phyloP scores from a whole-genome alignment of 225 moss, liverwort and hornwort genomes.

The Physcomitrium patens region DNA sequence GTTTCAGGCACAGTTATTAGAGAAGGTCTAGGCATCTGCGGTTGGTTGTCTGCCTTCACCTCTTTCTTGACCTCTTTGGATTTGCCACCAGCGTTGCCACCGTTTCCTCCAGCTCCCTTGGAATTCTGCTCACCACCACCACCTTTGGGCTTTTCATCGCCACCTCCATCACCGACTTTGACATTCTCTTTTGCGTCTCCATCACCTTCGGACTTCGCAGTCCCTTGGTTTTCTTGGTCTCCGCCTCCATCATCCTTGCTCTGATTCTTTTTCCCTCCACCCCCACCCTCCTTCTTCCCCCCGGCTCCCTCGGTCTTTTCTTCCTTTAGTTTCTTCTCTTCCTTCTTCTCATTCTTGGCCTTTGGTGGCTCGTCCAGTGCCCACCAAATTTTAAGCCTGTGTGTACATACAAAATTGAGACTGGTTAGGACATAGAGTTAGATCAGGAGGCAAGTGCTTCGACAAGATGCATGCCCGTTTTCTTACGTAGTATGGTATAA shows the following conservation, averaged over 20 bases:
- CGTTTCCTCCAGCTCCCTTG: conserved; percentile 20
- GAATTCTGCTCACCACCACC: conserved; percentile 9
- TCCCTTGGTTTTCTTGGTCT: neutral
- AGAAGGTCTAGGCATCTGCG: conserved; percentile 48
- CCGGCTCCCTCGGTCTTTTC: conserved; percentile 23
- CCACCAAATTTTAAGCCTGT: conserved; percentile 60
- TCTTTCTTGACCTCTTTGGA: conserved; percentile 37
- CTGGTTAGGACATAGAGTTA: no score
- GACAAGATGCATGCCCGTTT: no score
- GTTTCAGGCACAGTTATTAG: conserved; percentile 62
- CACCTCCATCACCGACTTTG: conserved; percentile 25
- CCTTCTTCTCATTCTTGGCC: conserved; percentile 38
- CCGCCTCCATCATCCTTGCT: conserved; percentile 31
- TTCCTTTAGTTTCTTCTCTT: conserved; percentile 25
- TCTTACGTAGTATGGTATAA: no score
- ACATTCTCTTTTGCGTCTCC: neutral
- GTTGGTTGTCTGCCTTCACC: conserved; percentile 45
- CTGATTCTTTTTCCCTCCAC: conserved; percentile 28
- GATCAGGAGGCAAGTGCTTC: no score
- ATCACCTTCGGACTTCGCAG: conserved; percentile 10
- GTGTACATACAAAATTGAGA: neutral
- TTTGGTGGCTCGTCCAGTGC: conserved; percentile 29
- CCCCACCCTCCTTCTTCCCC: conserved; percentile 28
- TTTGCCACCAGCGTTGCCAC: neutral
- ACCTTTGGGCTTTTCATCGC: conserved; percentile 10